These are phyloP conservation scores for Bryoglossum gracile DNA, from an alignment of 495 filamentous ascomycete species.

Conservation along the genomic window DNA sequence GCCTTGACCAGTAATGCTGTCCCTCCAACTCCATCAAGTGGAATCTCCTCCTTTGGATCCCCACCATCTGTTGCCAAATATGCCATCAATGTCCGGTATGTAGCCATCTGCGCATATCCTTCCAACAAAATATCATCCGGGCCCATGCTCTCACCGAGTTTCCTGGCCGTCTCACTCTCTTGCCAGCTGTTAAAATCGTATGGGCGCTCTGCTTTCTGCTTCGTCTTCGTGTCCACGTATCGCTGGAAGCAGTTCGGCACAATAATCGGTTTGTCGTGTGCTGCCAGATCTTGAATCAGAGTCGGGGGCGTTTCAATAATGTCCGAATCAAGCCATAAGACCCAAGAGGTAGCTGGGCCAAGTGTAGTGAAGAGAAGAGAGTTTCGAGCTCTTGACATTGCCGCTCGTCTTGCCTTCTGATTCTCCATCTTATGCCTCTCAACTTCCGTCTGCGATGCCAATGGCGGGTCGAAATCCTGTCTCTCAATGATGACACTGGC, in stretches of 20 bases:
- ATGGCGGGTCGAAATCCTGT: conserved; percentile 85
- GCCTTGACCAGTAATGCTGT: conserved; percentile 93
- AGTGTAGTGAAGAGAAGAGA: conserved; percentile 95
- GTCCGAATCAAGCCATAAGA: conserved; percentile 91
- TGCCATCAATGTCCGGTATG: conserved; percentile 89
- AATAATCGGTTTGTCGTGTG: conserved; percentile 77
- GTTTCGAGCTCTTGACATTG: conserved; percentile 90
- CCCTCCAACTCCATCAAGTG: conserved; percentile 88
- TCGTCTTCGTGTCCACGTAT: conserved; percentile 65
- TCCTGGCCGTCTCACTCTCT: conserved; percentile 69
- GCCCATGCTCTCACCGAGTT: conserved; percentile 70
- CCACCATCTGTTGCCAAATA: conserved; percentile 57
- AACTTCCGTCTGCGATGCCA: conserved; percentile 72
- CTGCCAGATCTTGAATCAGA: conserved; percentile 87
- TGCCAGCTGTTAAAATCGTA: conserved; percentile 99
- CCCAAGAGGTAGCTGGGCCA: conserved; percentile 90
- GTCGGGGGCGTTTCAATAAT: conserved; percentile 80
- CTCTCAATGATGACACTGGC: conserved; percentile 86
- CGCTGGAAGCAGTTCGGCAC: conserved; percentile 95
- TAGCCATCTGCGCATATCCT: conserved; percentile 86
- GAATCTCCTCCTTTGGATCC: conserved; percentile 54
- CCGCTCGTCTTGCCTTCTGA: conserved; percentile 77
- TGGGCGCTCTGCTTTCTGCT: conserved; percentile 62
- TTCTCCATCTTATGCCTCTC: conserved; percentile 86
- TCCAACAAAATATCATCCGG: conserved; percentile 87